Conservation (phyloP, 2,329 filamentous ascomycete genomes). For the Helotiales sp. region DNA sequence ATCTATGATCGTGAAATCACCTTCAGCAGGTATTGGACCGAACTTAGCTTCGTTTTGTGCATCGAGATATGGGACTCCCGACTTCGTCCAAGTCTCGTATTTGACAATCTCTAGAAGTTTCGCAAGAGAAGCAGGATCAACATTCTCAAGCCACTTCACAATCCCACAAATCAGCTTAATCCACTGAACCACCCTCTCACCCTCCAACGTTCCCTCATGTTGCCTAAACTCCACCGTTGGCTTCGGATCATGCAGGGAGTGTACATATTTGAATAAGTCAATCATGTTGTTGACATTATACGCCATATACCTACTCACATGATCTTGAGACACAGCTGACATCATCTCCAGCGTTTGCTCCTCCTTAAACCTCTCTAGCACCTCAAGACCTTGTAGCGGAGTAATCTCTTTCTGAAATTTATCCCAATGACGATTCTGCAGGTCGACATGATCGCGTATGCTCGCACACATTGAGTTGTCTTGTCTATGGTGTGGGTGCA, state of each 20-base stretch:
- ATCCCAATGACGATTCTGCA: background rate
- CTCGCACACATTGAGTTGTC: background rate
- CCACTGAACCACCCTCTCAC: conserved; percentile 19
- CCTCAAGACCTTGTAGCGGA: background rate
- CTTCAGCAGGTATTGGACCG: conserved; percentile 4
- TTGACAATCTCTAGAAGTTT: background rate
- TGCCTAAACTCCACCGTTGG: conserved; percentile 27
- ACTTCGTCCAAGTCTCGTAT: conserved; percentile 5
- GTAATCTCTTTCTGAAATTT: background rate
- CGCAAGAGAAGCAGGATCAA: background rate
- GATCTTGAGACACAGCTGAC: background rate
- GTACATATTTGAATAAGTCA: background rate
- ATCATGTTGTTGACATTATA: background rate
- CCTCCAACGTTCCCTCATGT: conserved; percentile 27
- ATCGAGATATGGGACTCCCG: background rate
- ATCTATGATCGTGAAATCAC: conserved; percentile 7
- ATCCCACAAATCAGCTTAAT: conserved; percentile 15
- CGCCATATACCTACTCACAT: background rate
- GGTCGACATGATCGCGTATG: background rate
- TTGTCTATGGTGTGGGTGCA: conserved; percentile 25
- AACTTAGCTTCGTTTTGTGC: background rate
- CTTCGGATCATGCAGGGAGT: background rate
- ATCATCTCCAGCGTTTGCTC: background rate
- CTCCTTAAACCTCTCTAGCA: background rate
- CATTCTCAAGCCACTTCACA: conserved; percentile 8